These are phyloP conservation scores for Diaporthe batatas DNA, from an alignment of 2,329 filamentous ascomycete species.

Conservation along the genomic window DNA sequence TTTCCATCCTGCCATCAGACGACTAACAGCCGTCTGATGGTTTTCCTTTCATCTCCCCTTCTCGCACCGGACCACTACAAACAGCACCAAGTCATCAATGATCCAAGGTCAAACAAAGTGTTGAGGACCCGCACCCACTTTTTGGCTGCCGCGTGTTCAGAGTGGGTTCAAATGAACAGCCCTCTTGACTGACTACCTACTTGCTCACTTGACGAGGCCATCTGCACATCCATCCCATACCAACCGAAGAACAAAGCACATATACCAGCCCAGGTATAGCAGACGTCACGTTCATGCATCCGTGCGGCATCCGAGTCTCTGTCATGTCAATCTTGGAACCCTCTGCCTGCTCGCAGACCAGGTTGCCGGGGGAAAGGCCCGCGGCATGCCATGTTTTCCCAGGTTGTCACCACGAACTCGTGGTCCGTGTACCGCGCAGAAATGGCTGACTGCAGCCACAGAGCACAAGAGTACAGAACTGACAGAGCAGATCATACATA, in stretches of 20 bases:
- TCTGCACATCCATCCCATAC: background rate
- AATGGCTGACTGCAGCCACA: background rate
- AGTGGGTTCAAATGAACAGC: background rate
- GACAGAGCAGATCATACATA: background rate
- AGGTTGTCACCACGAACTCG: constrained; percentile 9
- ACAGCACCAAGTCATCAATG: background rate
- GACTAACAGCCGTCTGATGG: background rate
- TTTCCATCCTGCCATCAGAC: background rate
- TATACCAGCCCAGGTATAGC: background rate
- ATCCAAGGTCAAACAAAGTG: background rate
- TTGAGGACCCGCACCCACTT: background rate
- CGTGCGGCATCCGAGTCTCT: background rate
- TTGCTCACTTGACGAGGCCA: background rate
- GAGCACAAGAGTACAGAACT: background rate
- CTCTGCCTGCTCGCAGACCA: constrained; percentile 1
- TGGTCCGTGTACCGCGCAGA: constrained; percentile 14
- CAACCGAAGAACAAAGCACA: background rate
- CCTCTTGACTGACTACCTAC: background rate
- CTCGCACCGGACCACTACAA: constrained; percentile 12
- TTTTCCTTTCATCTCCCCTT: background rate
- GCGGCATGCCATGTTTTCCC: constrained; percentile 2
- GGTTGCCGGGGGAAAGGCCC: constrained; percentile 10
- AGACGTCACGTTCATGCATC: background rate
- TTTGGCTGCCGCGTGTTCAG: background rate
- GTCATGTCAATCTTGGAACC: background rate